Conservation (phyloP, 345 rosid species). For the Firmiana major region DNA sequence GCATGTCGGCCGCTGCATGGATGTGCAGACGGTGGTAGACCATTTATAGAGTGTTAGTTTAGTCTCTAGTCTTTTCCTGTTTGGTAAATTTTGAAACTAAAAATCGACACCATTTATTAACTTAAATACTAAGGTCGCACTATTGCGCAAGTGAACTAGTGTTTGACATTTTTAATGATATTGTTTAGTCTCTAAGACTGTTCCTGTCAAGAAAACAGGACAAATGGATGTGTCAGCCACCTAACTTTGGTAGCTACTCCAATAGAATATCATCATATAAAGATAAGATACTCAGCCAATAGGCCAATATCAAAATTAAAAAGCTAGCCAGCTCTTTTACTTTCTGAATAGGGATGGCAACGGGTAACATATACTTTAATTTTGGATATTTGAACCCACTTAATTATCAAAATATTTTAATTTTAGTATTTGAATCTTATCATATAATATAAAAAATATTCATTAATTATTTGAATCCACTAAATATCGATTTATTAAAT, state of each 20-base stretch:
- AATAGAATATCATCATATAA: constrained; percentile 8
- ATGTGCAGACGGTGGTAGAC: background rate
- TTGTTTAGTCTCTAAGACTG: constrained; percentile 7
- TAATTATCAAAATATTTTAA: no score
- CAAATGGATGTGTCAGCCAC: constrained; percentile 27
- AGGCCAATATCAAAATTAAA: constrained; percentile 11
- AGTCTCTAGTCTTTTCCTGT: background rate
- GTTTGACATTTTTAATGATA: background rate
- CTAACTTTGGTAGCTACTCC: constrained; percentile 18
- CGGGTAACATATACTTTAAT: no score
- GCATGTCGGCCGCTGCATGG: background rate
- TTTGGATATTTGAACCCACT: no score
- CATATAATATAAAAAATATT: no score
- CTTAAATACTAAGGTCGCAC: background rate
- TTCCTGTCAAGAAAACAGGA: constrained; percentile 22
- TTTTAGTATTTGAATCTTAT: no score
- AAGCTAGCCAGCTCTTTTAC: background rate
- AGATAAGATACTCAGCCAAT: constrained; percentile 12
- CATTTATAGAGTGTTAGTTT: background rate
- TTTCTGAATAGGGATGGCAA: no score
- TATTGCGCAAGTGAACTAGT: background rate
- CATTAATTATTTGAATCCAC: no score
- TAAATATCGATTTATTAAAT: no score
- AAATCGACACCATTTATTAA: background rate
- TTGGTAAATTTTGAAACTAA: constrained; percentile 2